Evolutionary conservation across 805 yeast species (phyloP).

Genomic region (Candida namnaoensis): DNA sequence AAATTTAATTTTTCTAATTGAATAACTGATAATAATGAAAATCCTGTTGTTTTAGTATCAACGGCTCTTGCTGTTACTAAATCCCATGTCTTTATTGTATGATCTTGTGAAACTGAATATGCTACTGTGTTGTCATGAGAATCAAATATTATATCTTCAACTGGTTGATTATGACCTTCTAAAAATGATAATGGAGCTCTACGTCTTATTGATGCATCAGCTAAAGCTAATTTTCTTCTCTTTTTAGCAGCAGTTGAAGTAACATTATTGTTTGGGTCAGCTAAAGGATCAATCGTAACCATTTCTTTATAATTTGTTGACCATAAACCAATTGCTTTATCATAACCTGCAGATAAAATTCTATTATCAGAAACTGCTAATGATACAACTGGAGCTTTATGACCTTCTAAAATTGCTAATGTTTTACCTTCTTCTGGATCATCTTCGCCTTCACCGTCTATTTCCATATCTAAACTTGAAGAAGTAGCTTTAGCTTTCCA

Average conservation of each 20-base stretch:
- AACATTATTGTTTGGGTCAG: conserved; percentile 36
- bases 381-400: conserved; percentile 77
- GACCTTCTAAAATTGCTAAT: conserved; percentile 82
- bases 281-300: conserved; percentile 47
- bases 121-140: conserved; percentile 68
- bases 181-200: conserved; percentile 74
- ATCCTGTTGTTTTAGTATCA: conserved; percentile 83
- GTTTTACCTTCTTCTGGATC: conserved; percentile 63
- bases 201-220: conserved; percentile 68
- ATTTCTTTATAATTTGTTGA: conserved; percentile 80
- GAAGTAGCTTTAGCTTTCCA: conserved; percentile 62
- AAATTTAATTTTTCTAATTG: conserved; percentile 61
- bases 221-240: conserved; percentile 74
- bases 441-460: conserved; percentile 32
- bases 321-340: conserved; percentile 79
- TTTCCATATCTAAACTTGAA: conserved; percentile 1
- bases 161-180: conserved; percentile 81
- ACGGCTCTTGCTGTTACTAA: conserved; percentile 77
- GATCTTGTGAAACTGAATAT: conserved; percentile 94
- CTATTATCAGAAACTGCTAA: conserved; percentile 47
- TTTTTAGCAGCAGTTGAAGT: conserved; percentile 78
- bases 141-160: conserved; percentile 77
- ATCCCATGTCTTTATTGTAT: conserved; percentile 95
- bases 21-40: conserved; percentile 68
- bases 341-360: conserved; percentile 81